Percentiles rank a stretch among this genome's conserved stretches.
phyloP scores from a whole-genome alignment of 768 basidiomycete genomes.

The Tephrocybe sp. region DNA sequence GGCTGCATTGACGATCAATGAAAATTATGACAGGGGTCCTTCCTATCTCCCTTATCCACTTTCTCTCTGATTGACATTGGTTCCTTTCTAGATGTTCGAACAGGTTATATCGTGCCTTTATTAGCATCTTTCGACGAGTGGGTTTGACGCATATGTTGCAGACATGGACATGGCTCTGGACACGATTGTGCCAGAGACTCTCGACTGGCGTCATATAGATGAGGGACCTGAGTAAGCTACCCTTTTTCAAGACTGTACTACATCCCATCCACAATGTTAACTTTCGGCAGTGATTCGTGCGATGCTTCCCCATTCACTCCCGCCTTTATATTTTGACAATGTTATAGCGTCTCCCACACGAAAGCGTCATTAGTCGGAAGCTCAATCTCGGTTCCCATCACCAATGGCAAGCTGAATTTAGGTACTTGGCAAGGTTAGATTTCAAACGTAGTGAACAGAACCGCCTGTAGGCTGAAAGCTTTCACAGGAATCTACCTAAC shows the following conservation, averaged over 20 bases:
- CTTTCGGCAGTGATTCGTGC: conserved; percentile 66
- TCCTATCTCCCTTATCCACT: conserved; percentile 30
- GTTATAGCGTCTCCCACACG: conserved; percentile 77
- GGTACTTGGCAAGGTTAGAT: conserved; percentile 89
- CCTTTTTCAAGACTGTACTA: not conserved
- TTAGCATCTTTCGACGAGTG: not conserved
- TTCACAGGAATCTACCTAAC: conserved; percentile 76
- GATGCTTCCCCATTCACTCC: conserved; percentile 20
- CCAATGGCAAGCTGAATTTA: conserved; percentile 70
- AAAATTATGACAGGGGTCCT: conserved; percentile 81
- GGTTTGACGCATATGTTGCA: conserved; percentile 23
- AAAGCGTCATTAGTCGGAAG: conserved; percentile 85
- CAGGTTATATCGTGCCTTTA: no score
- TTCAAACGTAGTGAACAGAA: not conserved
- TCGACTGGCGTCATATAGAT: conserved; percentile 84
- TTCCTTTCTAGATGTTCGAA: conserved; percentile 30
- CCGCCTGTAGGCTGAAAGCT: not conserved
- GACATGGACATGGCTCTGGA: conserved; percentile 97
- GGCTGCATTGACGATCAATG: conserved; percentile 80
- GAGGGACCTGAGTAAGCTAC: conserved; percentile 84
- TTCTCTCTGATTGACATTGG: not conserved
- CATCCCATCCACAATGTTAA: conserved; percentile 6
- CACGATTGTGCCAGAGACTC: conserved; percentile 77
- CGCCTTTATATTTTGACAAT: not conserved
- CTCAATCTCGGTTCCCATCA: conserved; percentile 81